These are phyloP conservation scores for Botrytis cinerea DNA, from an alignment of 2,329 filamentous ascomycete species.

Conservation along the genomic window DNA sequence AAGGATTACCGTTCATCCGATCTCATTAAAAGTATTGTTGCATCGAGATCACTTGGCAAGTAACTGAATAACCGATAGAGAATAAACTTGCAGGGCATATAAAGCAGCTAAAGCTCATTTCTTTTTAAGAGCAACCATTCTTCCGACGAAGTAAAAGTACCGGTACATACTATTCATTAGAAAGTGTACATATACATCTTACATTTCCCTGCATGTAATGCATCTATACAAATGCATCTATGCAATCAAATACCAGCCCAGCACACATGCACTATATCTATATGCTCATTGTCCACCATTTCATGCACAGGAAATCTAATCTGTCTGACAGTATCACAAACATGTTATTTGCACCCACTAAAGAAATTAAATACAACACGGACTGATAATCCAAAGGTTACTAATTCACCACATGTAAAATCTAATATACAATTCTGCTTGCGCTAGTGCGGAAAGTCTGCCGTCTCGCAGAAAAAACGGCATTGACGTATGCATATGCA, in stretches of 20 bases:
- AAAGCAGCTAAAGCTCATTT: too few species aligned
- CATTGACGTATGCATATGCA: not conserved
- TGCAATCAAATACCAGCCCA: not conserved
- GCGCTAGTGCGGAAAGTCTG: not conserved
- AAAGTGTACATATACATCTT: not conserved
- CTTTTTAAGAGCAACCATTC: not conserved
- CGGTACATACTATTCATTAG: not conserved
- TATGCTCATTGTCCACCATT: not conserved
- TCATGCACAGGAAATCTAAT: not conserved
- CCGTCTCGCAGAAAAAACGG: not conserved
- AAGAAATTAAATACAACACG: not conserved
- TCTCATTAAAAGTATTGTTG: conserved; percentile 6
- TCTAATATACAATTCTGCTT: not conserved
- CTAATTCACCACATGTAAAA: not conserved
- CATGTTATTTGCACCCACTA: not conserved
- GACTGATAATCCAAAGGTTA: not conserved
- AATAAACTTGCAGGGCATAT: not conserved
- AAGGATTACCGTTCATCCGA: conserved; percentile 10
- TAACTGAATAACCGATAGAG: not conserved
- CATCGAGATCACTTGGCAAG: not conserved
- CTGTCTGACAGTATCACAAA: not conserved
- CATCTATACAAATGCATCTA: not conserved
- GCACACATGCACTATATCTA: not conserved
- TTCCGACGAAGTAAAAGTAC: not conserved
- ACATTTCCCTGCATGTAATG: not conserved